Evolutionary conservation across 179 eudicot genomes (phyloP).

Genomic region (Camellia oleifera): DNA sequence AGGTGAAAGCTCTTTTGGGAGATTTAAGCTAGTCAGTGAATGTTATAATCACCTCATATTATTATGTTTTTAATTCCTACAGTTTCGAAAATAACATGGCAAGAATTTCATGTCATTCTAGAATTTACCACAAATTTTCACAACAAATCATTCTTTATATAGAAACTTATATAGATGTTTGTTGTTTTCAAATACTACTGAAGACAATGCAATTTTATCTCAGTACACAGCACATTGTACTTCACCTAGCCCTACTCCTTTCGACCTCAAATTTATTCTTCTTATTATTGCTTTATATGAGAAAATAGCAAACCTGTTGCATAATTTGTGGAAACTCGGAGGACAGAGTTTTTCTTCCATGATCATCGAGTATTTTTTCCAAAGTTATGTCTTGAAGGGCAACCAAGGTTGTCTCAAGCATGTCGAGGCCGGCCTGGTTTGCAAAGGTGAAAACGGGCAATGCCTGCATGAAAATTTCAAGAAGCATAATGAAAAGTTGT

Average conservation of each 20-base stretch:
- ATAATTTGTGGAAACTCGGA: conserved; percentile 78
- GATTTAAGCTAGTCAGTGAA: too few relatives aligned
- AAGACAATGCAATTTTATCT: too few relatives aligned
- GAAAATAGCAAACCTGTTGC: conserved; percentile 56
- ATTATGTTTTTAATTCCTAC: too few relatives aligned
- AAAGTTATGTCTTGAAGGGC: conserved; percentile 90
- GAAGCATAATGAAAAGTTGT: too few relatives aligned
- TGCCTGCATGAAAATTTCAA: conserved; percentile 40
- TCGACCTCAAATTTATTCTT: not conserved
- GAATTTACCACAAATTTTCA: too few relatives aligned
- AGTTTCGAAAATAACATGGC: too few relatives aligned
- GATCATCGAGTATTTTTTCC: conserved; percentile 83
- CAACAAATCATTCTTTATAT: too few relatives aligned
- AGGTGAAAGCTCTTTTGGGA: too few relatives aligned
- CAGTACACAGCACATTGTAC: not conserved
- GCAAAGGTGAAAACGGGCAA: conserved; percentile 84
- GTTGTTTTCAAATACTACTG: too few relatives aligned
- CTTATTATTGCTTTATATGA: not conserved
- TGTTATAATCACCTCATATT: too few relatives aligned
- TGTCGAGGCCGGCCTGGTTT: conserved; percentile 94
- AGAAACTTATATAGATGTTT: too few relatives aligned
- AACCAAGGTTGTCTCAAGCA: conserved; percentile 95
- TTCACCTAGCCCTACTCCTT: not conserved
- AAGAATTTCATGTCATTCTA: too few relatives aligned
- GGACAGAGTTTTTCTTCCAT: conserved; percentile 75